A percentile compares a stretch with the other conserved stretches of the same genome.
phyloP scores from a whole-genome alignment of 179 eudicot species.

The Beta lomatogona region DNA sequence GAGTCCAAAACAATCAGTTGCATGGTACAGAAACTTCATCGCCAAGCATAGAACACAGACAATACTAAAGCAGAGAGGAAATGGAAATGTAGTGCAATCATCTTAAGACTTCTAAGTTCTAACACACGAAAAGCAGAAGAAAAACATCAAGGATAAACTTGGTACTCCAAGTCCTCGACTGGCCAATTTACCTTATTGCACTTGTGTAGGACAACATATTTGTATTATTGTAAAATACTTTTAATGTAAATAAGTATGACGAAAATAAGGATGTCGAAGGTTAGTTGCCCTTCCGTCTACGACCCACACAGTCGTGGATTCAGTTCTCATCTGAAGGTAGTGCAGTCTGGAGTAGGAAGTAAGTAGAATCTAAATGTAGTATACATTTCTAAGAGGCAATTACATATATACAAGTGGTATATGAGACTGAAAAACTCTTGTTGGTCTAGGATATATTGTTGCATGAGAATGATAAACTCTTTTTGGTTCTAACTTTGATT shows the following conservation, averaged over 20 bases:
- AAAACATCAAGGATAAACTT: constrained; percentile 2
- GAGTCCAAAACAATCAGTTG: constrained; percentile 59
- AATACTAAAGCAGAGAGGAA: constrained; percentile 7
- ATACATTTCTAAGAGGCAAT: background rate
- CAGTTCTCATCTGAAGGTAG: background rate
- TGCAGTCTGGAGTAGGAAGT: background rate
- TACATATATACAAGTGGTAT: background rate
- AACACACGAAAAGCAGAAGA: background rate
- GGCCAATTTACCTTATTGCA: background rate
- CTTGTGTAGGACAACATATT: background rate
- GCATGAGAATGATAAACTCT: too few species aligned
- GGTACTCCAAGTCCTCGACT: background rate
- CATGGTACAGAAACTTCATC: constrained; percentile 64
- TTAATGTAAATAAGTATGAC: background rate
- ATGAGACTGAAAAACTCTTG: too few species aligned
- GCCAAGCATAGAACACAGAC: constrained; percentile 34
- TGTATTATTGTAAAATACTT: background rate
- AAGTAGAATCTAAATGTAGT: background rate
- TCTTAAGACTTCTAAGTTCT: constrained; percentile 4
- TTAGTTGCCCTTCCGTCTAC: background rate
- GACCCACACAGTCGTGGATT: background rate
- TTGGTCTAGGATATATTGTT: too few species aligned
- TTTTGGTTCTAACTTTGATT: too few species aligned
- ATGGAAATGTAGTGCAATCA: constrained; percentile 3
- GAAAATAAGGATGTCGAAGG: background rate